phyloP scores from a whole-genome alignment of 2,329 filamentous ascomycete genomes.

The Pestalotiopsis fici region DNA sequence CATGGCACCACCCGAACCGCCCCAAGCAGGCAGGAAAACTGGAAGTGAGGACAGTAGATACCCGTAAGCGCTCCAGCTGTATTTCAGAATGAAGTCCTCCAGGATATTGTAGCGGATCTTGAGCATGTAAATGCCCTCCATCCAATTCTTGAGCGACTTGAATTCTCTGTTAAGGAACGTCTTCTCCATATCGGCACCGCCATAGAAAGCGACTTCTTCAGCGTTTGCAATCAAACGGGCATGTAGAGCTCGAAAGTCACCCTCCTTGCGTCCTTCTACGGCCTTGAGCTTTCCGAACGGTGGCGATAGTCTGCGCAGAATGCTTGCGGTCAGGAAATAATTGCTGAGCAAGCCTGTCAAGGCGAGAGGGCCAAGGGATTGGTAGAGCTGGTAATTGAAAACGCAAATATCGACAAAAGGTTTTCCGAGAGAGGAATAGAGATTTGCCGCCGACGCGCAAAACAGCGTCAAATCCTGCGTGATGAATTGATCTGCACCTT shows the following conservation, averaged over 20 bases:
- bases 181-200: constrained; percentile 92
- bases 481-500: constrained; percentile 94
- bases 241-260: constrained; percentile 90
- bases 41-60: constrained; percentile 92
- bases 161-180: constrained; percentile 90
- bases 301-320: constrained; percentile 84
- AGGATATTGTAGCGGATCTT: constrained; percentile 99
- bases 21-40: constrained; percentile 93
- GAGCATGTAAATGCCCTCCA: constrained; percentile 97
- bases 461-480: constrained; percentile 96
- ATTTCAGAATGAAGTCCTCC: constrained; percentile 97
- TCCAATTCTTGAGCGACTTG: constrained; percentile 89
- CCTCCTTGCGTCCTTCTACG: constrained; percentile 91
- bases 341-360: constrained; percentile 85
- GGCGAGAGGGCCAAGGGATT: constrained; percentile 85
- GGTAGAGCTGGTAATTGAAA: constrained; percentile 97
- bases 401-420: constrained; percentile 95
- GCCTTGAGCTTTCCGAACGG: constrained; percentile 97
- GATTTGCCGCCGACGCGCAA: constrained; percentile 85
- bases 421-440: constrained; percentile 97
- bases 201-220: constrained; percentile 97
- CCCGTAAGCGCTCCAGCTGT: constrained; percentile 97
- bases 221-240: constrained; percentile 93
- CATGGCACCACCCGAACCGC: constrained; percentile 73
- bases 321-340: constrained; percentile 91